Conservation (phyloP, 2,329 filamentous ascomycete genomes). For the Fusarium vanettenii region DNA sequence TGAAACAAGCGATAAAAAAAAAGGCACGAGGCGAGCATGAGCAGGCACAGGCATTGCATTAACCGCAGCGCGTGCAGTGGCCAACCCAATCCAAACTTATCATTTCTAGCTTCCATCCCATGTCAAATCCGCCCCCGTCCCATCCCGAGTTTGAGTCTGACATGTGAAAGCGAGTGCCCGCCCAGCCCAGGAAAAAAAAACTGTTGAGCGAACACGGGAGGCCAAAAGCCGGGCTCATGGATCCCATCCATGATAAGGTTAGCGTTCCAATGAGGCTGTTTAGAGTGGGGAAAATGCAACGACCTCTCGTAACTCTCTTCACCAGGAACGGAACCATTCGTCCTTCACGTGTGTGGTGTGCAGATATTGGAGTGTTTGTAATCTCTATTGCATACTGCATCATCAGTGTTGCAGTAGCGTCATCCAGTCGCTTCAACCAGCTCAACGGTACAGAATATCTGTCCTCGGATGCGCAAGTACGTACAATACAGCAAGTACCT, state of each 20-base stretch:
- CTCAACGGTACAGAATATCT: conserved; percentile 11
- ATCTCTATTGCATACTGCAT: neutral
- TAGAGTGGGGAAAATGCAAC: conserved; percentile 23
- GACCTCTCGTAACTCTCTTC: conserved; percentile 16
- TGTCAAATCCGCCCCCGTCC: conserved; percentile 12
- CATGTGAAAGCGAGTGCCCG: conserved; percentile 39
- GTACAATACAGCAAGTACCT: neutral
- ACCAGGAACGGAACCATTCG: neutral
- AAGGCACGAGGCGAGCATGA: conserved; percentile 13
- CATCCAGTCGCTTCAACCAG: conserved; percentile 5
- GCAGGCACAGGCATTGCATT: neutral
- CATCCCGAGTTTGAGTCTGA: conserved; percentile 25
- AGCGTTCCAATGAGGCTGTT: conserved; percentile 32
- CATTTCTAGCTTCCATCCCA: conserved; percentile 11
- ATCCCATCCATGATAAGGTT: conserved; percentile 25
- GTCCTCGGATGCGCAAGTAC: neutral
- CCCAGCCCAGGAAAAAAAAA: conserved; percentile 9
- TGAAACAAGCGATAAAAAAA: conserved; percentile 23
- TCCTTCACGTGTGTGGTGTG: neutral
- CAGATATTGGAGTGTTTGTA: neutral
- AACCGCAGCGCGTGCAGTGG: neutral
- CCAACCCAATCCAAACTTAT: conserved; percentile 6
- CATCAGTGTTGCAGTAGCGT: neutral
- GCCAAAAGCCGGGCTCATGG: conserved; percentile 15
- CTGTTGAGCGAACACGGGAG: conserved; percentile 30